Conservation (phyloP, 306 rosid species). For the Alnus rubra region DNA sequence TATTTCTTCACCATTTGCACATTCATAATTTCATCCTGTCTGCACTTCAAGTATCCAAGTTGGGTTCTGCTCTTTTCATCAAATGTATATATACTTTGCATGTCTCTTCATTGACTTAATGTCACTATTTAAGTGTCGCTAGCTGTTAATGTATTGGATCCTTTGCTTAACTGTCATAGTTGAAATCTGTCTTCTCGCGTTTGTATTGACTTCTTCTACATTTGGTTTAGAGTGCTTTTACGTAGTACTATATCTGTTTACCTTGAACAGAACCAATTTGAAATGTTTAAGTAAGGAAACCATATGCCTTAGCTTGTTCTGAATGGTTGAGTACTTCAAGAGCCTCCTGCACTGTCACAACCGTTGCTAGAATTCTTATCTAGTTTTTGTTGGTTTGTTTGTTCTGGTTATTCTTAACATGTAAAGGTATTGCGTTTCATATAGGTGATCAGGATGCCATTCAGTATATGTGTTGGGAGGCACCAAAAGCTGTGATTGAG, state of each 20-base stretch:
- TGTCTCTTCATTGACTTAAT: slow-evolving; percentile 12
- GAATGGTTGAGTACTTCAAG: background rate
- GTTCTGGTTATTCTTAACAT: slow-evolving; percentile 16
- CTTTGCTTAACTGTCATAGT: slow-evolving; percentile 14
- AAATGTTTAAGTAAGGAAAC: slow-evolving; percentile 10
- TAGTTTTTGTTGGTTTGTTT: background rate
- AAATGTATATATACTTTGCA: slow-evolving; percentile 7
- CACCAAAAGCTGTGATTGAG: slow-evolving; percentile 94
- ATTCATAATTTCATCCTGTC: background rate
- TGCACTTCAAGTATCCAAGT: background rate
- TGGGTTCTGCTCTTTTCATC: slow-evolving; percentile 6
- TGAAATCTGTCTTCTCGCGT: slow-evolving; percentile 8
- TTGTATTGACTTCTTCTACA: background rate
- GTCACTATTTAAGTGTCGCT: background rate
- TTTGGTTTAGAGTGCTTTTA: background rate
- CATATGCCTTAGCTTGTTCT: slow-evolving; percentile 14
- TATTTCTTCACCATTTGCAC: background rate
- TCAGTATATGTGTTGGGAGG: slow-evolving; percentile 95
- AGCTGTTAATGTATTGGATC: background rate
- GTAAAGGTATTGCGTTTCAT: slow-evolving; percentile 25
- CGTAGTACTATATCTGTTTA: background rate
- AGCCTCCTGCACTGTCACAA: background rate
- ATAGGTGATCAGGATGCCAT: slow-evolving; percentile 97
- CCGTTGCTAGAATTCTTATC: background rate
- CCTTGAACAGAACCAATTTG: slow-evolving; percentile 12